Conservation (phyloP, 75 land plant genomes). For the Adiantum capillusveneris region DNA sequence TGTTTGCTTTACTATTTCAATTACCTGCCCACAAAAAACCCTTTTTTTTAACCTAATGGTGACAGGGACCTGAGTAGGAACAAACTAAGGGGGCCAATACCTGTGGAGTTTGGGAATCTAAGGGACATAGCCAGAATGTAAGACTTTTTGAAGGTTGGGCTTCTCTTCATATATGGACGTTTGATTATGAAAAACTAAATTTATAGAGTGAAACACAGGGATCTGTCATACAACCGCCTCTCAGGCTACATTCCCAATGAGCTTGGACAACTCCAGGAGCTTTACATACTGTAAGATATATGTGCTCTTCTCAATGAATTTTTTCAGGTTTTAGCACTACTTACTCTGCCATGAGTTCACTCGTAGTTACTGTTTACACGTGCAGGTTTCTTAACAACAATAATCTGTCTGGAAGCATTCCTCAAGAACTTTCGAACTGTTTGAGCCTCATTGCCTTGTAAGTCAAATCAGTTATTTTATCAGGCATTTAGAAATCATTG, state of each 20-base stretch:
- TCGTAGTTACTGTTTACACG: too few relatives aligned
- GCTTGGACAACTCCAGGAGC: slow-evolving; percentile 73
- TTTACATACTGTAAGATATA: slow-evolving; percentile 57
- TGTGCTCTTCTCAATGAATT: slow-evolving; percentile 9
- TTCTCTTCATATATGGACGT: too few relatives aligned
- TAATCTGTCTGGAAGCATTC: slow-evolving; percentile 68
- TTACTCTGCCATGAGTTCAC: too few relatives aligned
- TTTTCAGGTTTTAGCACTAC: not conserved
- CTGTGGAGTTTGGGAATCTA: slow-evolving; percentile 78
- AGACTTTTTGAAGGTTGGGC: slow-evolving; percentile 2
- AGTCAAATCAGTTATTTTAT: too few relatives aligned
- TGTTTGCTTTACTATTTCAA: not conserved
- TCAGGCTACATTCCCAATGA: slow-evolving; percentile 74
- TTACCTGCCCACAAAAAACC: not conserved
- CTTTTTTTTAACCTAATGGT: too few relatives aligned
- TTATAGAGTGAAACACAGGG: slow-evolving; percentile 42
- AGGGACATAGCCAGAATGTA: slow-evolving; percentile 84
- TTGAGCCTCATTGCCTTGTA: slow-evolving; percentile 69
- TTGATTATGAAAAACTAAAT: too few relatives aligned
- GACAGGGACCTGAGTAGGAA: slow-evolving; percentile 75
- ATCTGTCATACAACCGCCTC: slow-evolving; percentile 68
- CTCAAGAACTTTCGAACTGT: slow-evolving; percentile 51
- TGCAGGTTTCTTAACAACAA: slow-evolving; percentile 67
- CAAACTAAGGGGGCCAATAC: slow-evolving; percentile 53
- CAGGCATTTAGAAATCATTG: too few relatives aligned